Evolutionary conservation across 140 eudicot species (phyloP), one percentile per base, ranked within the genome.

Genomic region (Flaveria floridana): DNA sequence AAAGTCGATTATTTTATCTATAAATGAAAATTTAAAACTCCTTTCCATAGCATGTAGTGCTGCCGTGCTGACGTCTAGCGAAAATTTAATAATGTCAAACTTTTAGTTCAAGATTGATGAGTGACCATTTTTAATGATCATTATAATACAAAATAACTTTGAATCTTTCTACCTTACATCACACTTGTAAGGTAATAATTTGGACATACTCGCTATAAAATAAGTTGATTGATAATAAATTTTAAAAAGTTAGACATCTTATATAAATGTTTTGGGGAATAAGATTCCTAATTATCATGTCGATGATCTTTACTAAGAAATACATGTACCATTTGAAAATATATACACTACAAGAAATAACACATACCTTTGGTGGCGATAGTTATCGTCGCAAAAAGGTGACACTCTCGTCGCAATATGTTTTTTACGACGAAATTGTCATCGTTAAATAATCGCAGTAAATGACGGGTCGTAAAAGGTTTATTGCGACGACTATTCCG

Each of bases 81-180:
- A 61, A 16, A 61, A 61, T 26, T 61, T 61, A 61, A 61, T 61
- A 61, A 23, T 61, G 12, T 61, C 20, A 61, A 61, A 4, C 64
- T 9, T 59, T 14, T 59, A 15, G 25, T 59, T 59, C 39, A 59
- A 59, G 41, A 59, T 59, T 12, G 37, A 23, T 1, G 13, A 12
- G 39, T 14, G 18, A 12, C 4, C 20, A 25, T 12, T 13, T 61
- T 61, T 61, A 5, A 23, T 25, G 20, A 61, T 61, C 20, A 19
- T 61, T 61, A 61, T 61, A 4, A 61, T 61, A 61, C 9, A 61
- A 61, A 61, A 61, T 11, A 26, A 13, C 42, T 61, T 61, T 61
- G 42, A 61, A 25, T 26, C 26, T 26, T 10, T 61, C 18, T 25
- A 26, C 44, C 44, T 25, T 61, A 61, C 67, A 61, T 61, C 67